phyloP scores from a whole-genome alignment of 768 basidiomycete genomes.

The Serendipita sp. region DNA sequence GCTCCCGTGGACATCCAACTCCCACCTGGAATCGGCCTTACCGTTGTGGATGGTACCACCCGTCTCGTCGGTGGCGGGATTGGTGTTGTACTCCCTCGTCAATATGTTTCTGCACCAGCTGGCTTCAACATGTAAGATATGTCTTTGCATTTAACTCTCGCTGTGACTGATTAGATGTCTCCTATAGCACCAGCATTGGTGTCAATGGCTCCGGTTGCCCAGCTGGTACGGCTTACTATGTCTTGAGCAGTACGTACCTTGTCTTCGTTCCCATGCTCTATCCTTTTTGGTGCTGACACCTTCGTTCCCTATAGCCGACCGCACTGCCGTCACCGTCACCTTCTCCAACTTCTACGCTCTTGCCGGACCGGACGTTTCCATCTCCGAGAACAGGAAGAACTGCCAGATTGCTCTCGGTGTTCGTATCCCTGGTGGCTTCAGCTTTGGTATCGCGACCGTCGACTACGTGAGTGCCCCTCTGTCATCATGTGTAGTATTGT shows the following conservation, averaged over 20 bases:
- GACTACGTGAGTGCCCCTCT: not conserved
- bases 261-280: not conserved
- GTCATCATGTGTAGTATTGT: too few species aligned
- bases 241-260: not conserved
- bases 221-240: not conserved
- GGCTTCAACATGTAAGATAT: conserved; percentile 1
- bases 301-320: not conserved
- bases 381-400: not conserved
- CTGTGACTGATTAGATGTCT: not conserved
- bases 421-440: not conserved
- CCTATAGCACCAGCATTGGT: not conserved
- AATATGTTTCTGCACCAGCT: not conserved
- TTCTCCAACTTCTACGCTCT: not conserved
- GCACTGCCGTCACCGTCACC: not conserved
- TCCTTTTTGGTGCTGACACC: not conserved
- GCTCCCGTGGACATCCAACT: not conserved
- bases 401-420: conserved; percentile 1
- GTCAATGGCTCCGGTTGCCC: conserved; percentile 2
- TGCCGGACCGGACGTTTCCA: not conserved
- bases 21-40: not conserved
- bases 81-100: not conserved
- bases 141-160: not conserved
- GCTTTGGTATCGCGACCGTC: not conserved
- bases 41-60: not conserved
- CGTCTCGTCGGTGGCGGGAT: not conserved